These are phyloP conservation scores for Cryptococcus depauperatus DNA, from an alignment of 1,284 basidiomycete species.

Conservation along the genomic window DNA sequence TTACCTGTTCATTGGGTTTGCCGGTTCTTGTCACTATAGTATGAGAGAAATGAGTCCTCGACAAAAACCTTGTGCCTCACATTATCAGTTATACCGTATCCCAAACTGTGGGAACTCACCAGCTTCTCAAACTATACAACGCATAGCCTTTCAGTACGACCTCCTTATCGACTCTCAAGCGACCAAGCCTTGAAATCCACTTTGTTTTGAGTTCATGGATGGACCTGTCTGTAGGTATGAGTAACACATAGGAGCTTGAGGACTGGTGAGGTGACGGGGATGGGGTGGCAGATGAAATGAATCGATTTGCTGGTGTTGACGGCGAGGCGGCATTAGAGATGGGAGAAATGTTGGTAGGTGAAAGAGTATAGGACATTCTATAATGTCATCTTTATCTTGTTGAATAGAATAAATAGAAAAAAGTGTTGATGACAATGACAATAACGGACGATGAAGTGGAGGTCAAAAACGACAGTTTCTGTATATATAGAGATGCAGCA, in stretches of 20 bases:
- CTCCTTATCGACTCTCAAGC: conserved; percentile 31
- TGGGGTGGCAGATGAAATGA: no score
- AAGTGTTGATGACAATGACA: no score
- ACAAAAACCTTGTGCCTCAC: conserved; percentile 39
- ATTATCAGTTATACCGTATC: background rate
- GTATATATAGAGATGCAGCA: no score
- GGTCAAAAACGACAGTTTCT: background rate
- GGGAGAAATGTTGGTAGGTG: background rate
- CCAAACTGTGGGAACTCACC: conserved; percentile 21
- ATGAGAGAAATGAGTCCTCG: conserved; percentile 35
- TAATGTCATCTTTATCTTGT: no score
- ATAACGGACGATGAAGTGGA: no score
- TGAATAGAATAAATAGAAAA: no score
- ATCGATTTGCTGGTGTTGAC: background rate
- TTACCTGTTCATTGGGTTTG: conserved; percentile 37
- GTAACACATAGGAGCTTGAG: background rate
- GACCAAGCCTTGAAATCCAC: conserved; percentile 32
- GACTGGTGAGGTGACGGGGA: background rate
- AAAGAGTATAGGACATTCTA: background rate
- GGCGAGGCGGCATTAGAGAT: background rate
- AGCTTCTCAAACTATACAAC: conserved; percentile 34
- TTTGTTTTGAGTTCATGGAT: conserved; percentile 33
- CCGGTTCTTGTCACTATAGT: conserved; percentile 39
- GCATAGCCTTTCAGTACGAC: conserved; percentile 33
- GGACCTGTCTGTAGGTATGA: conserved; percentile 1